Base-by-base conservation (phyloP, 164 flowering plant genomes). In the Chloranthus sessilifolius region DNA sequence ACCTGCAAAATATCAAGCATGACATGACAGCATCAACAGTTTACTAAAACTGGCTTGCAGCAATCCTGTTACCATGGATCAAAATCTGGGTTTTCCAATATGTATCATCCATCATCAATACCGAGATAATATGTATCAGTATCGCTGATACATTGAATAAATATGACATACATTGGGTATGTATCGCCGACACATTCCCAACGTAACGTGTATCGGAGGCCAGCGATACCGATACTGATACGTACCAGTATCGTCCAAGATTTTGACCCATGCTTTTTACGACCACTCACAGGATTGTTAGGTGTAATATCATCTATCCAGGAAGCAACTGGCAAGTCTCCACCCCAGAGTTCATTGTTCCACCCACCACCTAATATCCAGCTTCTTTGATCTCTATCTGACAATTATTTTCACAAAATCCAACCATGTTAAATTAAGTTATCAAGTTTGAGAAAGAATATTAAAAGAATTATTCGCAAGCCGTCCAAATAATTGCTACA, bases 291-390 rank as follows among this genome's bases (percentile, higher is more conserved):
- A 51, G 98, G 98, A 72, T 91, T 85, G 22, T 76, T 47, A 55
- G 82, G 78, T 3, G 95, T 74, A 33, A 88, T 57, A 62, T 82
- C 76, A 78, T 91, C 98, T 57, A 91, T 73, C 98, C 98, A 91
- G 39, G 85, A 73, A 20, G 90, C 81, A 43, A 36, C 44, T 35
- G 96, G 96, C 71, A 77, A 43, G 38, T 79, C 88, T 55, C 95
- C 95, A 20, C 95, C 98, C 98, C 96, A 88, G 1, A 80, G 72
- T 39, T 83, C 90, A 74, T 91, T 83, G 70, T 83, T 91, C 98
- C 98, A 91, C 53, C 98, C 95, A 66, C 96, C 95, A 59, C 98
- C 98, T 74, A 88, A 68, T 43, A 91, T 47, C 98, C 98, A 91
- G 30, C 69, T 58, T 52, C 87, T 94, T 45, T 66, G 53, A 48